phyloP scores from a whole-genome alignment of 2,329 filamentous ascomycete species.

The Didymella lethalis region DNA sequence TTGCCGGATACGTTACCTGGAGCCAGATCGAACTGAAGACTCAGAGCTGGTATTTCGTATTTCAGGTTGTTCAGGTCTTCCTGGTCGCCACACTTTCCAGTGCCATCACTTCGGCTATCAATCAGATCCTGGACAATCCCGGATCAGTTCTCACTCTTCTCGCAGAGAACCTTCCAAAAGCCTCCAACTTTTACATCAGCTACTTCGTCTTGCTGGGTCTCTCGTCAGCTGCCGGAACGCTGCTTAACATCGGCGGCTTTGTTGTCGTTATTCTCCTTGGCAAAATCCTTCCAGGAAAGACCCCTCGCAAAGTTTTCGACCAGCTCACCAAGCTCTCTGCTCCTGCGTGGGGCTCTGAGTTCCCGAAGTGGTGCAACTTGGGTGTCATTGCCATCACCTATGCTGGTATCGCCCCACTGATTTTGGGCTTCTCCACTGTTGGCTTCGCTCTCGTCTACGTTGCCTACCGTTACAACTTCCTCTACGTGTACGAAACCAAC shows the following conservation, averaged over 20 bases:
- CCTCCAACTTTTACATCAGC: conserved; percentile 93
- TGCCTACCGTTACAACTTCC: conserved; percentile 59
- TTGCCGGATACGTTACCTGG: conserved; percentile 51
- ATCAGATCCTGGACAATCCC: conserved; percentile 69
- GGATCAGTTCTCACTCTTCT: conserved; percentile 68
- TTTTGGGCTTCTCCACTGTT: conserved; percentile 56
- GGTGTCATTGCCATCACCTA: conserved; percentile 56
- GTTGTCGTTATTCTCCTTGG: conserved; percentile 86
- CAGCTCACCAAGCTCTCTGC: conserved; percentile 54
- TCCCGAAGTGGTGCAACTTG: conserved; percentile 58
- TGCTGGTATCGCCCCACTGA: conserved; percentile 58
- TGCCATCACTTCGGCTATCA: conserved; percentile 69
- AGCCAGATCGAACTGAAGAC: conserved; percentile 71
- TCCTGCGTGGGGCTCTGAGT: conserved; percentile 56
- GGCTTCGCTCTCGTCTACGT: conserved; percentile 57
- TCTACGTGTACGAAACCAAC: conserved; percentile 58
- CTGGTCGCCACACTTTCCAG: conserved; percentile 84
- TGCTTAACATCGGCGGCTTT: conserved; percentile 81
- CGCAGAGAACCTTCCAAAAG: conserved; percentile 77
- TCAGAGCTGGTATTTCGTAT: conserved; percentile 91
- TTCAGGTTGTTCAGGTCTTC: conserved; percentile 95
- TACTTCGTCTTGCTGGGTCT: conserved; percentile 91
- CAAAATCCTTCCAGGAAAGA: conserved; percentile 61
- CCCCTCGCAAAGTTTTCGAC: conserved; percentile 57
- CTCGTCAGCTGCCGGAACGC: conserved; percentile 41